These are phyloP conservation scores for Nakataea oryzae DNA, from an alignment of 2,329 filamentous ascomycete genomes.

Conservation along the genomic window DNA sequence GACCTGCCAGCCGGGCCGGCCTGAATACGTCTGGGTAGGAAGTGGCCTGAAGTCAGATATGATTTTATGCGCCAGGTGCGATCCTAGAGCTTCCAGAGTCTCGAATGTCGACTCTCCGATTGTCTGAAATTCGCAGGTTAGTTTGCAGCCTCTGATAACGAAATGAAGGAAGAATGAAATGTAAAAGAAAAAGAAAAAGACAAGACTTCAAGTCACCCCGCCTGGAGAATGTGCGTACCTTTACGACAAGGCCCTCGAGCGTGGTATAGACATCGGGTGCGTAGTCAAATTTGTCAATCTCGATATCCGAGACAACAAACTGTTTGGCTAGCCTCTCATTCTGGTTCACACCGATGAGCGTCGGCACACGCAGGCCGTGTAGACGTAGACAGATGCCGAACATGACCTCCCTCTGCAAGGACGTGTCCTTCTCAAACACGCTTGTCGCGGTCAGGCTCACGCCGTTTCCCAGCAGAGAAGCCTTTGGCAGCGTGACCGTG, in stretches of 20 bases:
- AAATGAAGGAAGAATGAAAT: background rate
- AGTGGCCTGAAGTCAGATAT: conserved; percentile 27
- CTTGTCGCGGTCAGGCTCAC: conserved; percentile 40
- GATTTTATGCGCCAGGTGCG: conserved; percentile 33
- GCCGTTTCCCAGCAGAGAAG: conserved; percentile 53
- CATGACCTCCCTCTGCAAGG: conserved; percentile 9
- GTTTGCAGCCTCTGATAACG: background rate
- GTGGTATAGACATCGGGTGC: conserved; percentile 38
- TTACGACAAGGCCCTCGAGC: conserved; percentile 49
- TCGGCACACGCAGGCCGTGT: conserved; percentile 50
- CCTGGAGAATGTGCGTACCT: conserved; percentile 31
- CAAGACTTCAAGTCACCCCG: too few relatives aligned
- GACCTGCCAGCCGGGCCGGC: conserved; percentile 37
- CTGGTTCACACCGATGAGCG: conserved; percentile 60
- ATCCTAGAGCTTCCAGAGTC: conserved; percentile 52
- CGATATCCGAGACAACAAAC: conserved; percentile 51
- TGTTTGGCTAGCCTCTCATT: conserved; percentile 61
- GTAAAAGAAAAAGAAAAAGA: background rate
- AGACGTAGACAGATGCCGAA: conserved; percentile 30
- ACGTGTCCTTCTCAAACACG: conserved; percentile 19
- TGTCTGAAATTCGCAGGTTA: conserved; percentile 22
- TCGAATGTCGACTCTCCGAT: conserved; percentile 48
- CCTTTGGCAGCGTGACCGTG: conserved; percentile 53
- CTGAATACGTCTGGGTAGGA: conserved; percentile 19
- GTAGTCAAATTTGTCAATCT: conserved; percentile 42